Conservation (phyloP, 495 filamentous ascomycete species). For the Friedmanniomyces simplex region DNA sequence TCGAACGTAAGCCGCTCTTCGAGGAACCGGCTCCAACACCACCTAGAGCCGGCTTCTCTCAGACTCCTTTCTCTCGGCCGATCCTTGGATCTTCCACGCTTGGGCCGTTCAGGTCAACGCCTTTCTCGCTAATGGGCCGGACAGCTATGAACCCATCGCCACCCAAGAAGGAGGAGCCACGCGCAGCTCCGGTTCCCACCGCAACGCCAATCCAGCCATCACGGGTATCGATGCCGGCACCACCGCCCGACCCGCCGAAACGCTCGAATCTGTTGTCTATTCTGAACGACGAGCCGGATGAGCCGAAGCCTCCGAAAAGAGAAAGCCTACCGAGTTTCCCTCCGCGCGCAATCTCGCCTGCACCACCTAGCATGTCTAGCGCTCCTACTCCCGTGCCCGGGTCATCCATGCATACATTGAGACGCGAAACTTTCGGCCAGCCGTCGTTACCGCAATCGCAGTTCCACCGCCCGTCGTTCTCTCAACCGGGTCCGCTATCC, state of each 20-base stretch:
- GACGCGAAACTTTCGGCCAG: conserved; percentile 17
- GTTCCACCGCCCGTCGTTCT: conserved; percentile 7
- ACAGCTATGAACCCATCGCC: conserved; percentile 9
- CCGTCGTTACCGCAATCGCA: conserved; percentile 11
- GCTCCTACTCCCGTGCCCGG: background rate
- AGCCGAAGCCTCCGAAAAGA: conserved; percentile 13
- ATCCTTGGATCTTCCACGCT: background rate
- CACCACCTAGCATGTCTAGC: background rate
- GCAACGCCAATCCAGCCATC: background rate
- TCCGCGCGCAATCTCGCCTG: conserved; percentile 5
- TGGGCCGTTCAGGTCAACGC: background rate
- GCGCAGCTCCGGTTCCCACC: conserved; percentile 4
- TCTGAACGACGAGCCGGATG: conserved; percentile 19
- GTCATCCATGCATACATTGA: background rate
- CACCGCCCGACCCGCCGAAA: conserved; percentile 21
- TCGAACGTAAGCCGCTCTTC: conserved; percentile 9
- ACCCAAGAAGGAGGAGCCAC: conserved; percentile 13
- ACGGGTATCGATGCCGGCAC: background rate
- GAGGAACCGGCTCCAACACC: conserved; percentile 16
- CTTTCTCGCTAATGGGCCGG: conserved; percentile 6
- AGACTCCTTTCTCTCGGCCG: conserved; percentile 2
- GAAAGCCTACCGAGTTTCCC: conserved; percentile 1
- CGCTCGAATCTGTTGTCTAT: conserved; percentile 20
- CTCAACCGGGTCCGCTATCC: background rate
- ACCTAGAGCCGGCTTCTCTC: conserved; percentile 1